A percentile compares a stretch with the other conserved stretches of the same genome.
These are phyloP conservation scores for Phytophthora cryptogea DNA, from an alignment of 352 stramenopile genomes.

Conservation along the genomic window DNA sequence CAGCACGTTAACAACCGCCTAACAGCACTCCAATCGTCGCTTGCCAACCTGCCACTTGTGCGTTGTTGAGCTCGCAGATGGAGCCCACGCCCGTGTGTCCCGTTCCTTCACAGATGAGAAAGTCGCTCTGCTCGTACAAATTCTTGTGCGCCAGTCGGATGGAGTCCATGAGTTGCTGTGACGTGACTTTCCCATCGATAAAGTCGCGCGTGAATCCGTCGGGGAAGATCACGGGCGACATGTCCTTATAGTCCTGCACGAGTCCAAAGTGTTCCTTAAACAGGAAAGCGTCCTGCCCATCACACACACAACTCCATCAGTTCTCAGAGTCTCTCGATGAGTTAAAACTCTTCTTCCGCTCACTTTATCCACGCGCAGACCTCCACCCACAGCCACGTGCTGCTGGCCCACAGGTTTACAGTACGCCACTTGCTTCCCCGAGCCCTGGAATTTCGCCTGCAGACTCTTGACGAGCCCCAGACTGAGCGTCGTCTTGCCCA, in stretches of 20 bases:
- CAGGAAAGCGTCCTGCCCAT: conserved; percentile 88
- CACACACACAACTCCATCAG: background rate
- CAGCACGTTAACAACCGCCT: conserved; percentile 5
- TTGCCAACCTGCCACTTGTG: conserved; percentile 76
- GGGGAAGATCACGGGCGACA: conserved; percentile 98
- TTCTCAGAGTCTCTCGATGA: background rate
- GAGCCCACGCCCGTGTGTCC: conserved; percentile 91
- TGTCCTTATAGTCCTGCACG: conserved; percentile 95
- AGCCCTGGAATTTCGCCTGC: conserved; percentile 86
- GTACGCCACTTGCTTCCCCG: conserved; percentile 81
- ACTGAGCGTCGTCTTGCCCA: conserved; percentile 97
- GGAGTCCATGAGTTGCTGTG: conserved; percentile 70
- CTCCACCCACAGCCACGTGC: conserved; percentile 81
- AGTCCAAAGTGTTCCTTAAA: conserved; percentile 97
- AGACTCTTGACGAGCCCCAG: conserved; percentile 95
- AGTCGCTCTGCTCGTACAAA: conserved; percentile 87
- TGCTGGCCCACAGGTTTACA: conserved; percentile 97
- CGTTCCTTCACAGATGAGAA: conserved; percentile 96
- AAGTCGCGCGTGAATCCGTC: conserved; percentile 96
- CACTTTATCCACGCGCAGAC: conserved; percentile 90
- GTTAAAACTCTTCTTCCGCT: too few relatives aligned
- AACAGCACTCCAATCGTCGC: background rate
- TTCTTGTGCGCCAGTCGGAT: conserved; percentile 86
- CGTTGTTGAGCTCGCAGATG: conserved; percentile 92
- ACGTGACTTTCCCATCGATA: conserved; percentile 95